Base-by-base conservation (phyloP, 805 yeast genomes). In the Lipomyces chichibuensis region DNA sequence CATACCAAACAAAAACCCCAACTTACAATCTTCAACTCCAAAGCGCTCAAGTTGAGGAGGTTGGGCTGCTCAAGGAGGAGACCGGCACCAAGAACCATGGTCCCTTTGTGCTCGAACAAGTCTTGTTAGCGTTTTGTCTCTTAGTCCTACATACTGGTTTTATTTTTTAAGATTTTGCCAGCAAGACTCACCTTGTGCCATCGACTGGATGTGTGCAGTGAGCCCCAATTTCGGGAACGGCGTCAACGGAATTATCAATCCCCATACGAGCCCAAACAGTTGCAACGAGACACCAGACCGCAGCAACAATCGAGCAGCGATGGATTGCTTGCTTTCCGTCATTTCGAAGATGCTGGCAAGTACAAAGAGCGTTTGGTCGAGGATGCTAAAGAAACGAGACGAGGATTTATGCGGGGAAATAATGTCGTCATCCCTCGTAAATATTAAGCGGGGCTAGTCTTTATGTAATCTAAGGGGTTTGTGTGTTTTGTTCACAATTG, bases 221-320 rank as follows among this genome's bases (percentile, higher is more conserved):
- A 52, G 55, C 7, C 33, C 55, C n/a, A 52, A 52, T 52, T 20
- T 52, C n/a, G 55, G 55, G 20, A 52, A 52, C 32, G 55, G 55
- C 17, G 55, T 52, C 32, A 52, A 11, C 27, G 25, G 32, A 52
- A 52, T 25, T 17, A 52, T 52, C 32, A 27, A 13, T 11, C 55
- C 55, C 55, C 55, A 52, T 7, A 52, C 27, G 14, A 52, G 55
- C n/a, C 55, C 55, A 52, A 52, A 52, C 14, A 52, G 55, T 52
- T 52, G 55, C 32, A 52, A 23, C 17, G 55, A 52, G 7, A 52
- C 32, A 23, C 55, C 55, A 9, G 55, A 52, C 25, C 55, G 32
- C n/a, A 52, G n/a, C n/a, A 52, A 11, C 0, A 33, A 52, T 20
- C 23, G 32, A 13, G 27, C 55, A 52, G 55, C 25, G 55, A 20